These are phyloP conservation scores for Calonectria pteridis DNA, from an alignment of 2,329 filamentous ascomycete species.

Conservation along the genomic window DNA sequence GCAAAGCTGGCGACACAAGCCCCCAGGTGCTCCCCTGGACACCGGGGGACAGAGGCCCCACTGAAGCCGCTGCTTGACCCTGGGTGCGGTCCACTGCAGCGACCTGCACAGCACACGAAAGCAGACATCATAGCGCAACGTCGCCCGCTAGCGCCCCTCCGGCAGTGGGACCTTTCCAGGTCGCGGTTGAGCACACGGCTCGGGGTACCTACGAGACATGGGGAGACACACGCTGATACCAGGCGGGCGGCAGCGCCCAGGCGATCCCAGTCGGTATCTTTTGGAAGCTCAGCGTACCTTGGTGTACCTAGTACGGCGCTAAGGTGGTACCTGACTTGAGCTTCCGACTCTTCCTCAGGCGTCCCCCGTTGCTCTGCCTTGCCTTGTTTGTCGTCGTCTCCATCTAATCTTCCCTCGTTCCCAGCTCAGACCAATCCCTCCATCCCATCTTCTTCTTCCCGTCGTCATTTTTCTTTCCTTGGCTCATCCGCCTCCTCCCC, in stretches of 20 bases:
- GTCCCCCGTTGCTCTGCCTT: conserved; percentile 23
- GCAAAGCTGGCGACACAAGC: neutral
- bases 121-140: conserved; percentile 16
- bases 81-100: conserved; percentile 9
- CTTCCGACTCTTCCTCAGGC: conserved; percentile 22
- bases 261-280: neutral
- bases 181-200: conserved; percentile 17
- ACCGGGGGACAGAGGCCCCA: conserved; percentile 4
- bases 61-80: conserved; percentile 8
- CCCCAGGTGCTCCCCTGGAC: conserved; percentile 17
- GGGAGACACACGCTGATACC: neutral
- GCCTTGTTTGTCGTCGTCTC: conserved; percentile 25
- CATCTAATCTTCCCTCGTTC: conserved; percentile 20
- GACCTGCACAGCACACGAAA: conserved; percentile 20
- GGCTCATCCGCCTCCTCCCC: conserved; percentile 1
- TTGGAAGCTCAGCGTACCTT: neutral
- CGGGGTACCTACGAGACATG: conserved; percentile 8
- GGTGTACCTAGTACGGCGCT: conserved; percentile 12
- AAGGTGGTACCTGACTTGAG: conserved; percentile 27
- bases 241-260: neutral
- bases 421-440: conserved; percentile 24
- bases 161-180: conserved; percentile 4
- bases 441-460: conserved; percentile 11
- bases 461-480: conserved; percentile 15
- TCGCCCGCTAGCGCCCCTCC: conserved; percentile 19